Evolutionary conservation across 108 stramenopile species (phyloP).

Genomic region (Thalassiosira profunda): DNA sequence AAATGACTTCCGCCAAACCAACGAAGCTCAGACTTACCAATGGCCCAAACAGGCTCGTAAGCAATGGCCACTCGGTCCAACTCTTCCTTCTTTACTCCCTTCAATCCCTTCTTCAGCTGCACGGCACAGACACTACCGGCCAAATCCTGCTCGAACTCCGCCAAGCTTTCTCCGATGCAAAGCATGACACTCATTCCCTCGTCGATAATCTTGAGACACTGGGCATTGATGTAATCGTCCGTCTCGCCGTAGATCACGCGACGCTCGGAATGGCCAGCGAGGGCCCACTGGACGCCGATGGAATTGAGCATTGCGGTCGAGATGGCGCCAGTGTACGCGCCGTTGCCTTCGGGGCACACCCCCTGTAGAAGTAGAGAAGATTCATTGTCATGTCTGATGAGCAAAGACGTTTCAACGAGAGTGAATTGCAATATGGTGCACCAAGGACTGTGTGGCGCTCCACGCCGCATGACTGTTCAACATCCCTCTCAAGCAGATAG

Average conservation of each 20-base stretch:
- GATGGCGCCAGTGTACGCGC: constrained; percentile 98
- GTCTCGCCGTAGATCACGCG: constrained; percentile 94
- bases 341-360: constrained; percentile 75
- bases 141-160: constrained; percentile 93
- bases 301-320: constrained; percentile 88
- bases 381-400: too few species aligned
- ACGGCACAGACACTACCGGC: constrained; percentile 91
- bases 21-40: constrained; percentile 38
- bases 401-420: too few species aligned
- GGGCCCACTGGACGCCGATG: constrained; percentile 91
- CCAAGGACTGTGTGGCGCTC: too few species aligned
- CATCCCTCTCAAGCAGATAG: too few species aligned
- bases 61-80: constrained; percentile 94
- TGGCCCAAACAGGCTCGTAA: constrained; percentile 97
- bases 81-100: constrained; percentile 81
- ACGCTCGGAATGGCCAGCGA: constrained; percentile 98
- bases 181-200: constrained; percentile 93
- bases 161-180: constrained; percentile 96
- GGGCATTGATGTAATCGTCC: constrained; percentile 93
- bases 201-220: constrained; percentile 91
- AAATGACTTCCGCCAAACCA: too few species aligned
- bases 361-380: constrained; percentile 26
- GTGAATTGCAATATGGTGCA: too few species aligned
- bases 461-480: too few species aligned
- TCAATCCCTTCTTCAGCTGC: constrained; percentile 92